Evolutionary conservation across 2,329 filamentous ascomycete species (phyloP), one percentile per base, ranked within the genome.

Genomic region (Sporothrix pallida): DNA sequence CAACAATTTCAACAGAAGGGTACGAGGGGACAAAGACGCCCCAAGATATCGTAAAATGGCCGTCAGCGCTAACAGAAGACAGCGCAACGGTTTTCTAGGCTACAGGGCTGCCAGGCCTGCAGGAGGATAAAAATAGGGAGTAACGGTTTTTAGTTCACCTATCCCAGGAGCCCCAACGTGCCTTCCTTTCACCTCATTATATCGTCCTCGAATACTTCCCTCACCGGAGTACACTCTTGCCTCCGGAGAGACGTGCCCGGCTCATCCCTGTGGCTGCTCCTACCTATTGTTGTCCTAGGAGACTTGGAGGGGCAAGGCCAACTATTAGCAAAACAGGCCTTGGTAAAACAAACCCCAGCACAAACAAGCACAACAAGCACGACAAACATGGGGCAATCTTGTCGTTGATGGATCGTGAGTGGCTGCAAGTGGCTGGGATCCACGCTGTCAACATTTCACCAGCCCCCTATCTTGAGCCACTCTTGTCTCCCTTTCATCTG

Each of bases 1-100:
- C n/a, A 23, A 56, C 52, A 31, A n/a, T 17, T 9, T 42, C n/a
- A 20, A 46, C 12, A 13, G n/a, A 46, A 2, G 37, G 58, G 12
- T 37, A 54, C 52, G 52, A 44, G 58, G 31, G 31, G 31, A 37
- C 15, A 44, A 17, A 44, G n/a, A 26, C 10, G 58, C 31, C 42
- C n/a, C 1, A 1, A n/a, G 31, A 17, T n/a, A 54, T 2, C 54
- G 9, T 20, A 12, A 7, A 7, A n/a, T 48, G 12, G 42, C 42
- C 46, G 62, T 48, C 62, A 67, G 62, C 62, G 48, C 62, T 67
- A 67, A 48, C 42, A 67, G 10, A 50, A 12, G 42, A 67, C 62
- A 17, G 20, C 62, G n/a, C 62, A 67, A 48, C 62, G 42, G 62
- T 67, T 67, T 46, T 67, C 37, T 20, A 12, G 20, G 9, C 52